Base-by-base conservation (phyloP, 2,329 filamentous ascomycete genomes). In the Onygenales sp. region DNA sequence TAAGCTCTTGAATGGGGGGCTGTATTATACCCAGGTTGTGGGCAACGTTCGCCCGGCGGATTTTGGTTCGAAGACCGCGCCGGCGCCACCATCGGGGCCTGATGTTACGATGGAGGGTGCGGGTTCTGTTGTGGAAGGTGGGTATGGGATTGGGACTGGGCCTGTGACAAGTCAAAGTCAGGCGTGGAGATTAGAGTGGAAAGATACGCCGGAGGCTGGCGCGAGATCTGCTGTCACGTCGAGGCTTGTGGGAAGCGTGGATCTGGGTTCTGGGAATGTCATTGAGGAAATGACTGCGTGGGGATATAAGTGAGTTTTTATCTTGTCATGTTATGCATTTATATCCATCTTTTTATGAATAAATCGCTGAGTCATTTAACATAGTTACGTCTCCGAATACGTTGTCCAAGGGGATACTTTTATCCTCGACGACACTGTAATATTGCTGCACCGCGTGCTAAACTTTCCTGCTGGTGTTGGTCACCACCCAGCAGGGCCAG, bases 301-400 rank as follows among this genome's bases (percentile, higher is more conserved):
- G 61, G 79, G 78, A 14, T 80, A 80, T 55, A 71, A 73, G 78
- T 81, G 62, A 62, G 75, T 68, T 27, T 41, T 56, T 44, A 51
- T 55, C 32, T 57, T 51, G 43, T 49, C 44, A 53, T 52, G 54
- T 55, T 45, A 43, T 21, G 14, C 39, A 11, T 49, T 27, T 21
- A 27, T 49, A 6, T 39, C 46, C 17, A 5, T 43, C 11, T n/a
- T 21, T 31, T n/a, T 32, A 27, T n/a, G 35, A 47, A 41, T 50
- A 51, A 51, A n/a, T 47, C 53, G 21, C 21, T 27, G 21, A 27
- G 21, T 27, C 21, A 27, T 27, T 27, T 27, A 27, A 27, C 21
- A 27, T 55, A 82, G 80, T 50, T 81, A 78, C 57, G 73, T 78
- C 21, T 78, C 76, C 5, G 79, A 83, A 60, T 82, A 80, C 61